Percentiles rank a stretch among this genome's conserved stretches.
These are phyloP conservation scores for Galerina sulciceps DNA, from an alignment of 768 basidiomycete genomes.

Conservation along the genomic window DNA sequence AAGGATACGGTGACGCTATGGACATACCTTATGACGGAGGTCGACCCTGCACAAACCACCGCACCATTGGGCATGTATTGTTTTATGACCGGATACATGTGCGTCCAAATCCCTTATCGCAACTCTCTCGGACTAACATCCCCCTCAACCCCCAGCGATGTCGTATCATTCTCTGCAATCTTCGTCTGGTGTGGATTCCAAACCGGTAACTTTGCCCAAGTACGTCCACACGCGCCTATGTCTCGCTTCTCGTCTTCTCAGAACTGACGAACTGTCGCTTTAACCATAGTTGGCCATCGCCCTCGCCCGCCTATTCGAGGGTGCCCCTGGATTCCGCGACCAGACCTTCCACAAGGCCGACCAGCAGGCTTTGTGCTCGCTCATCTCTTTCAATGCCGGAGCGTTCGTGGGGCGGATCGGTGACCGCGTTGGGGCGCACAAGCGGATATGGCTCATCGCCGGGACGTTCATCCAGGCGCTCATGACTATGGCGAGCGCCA, in stretches of 20 bases:
- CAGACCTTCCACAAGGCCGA: slow-evolving; percentile 77
- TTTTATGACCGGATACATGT: slow-evolving; percentile 85
- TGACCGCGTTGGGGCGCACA: slow-evolving; percentile 76
- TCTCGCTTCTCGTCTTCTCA: neutral
- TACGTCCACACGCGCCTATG: slow-evolving; percentile 26
- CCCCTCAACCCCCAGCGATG: slow-evolving; percentile 49
- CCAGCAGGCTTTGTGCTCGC: slow-evolving; percentile 81
- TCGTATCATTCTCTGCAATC: slow-evolving; percentile 75
- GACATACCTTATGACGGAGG: slow-evolving; percentile 46
- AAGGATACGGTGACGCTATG: slow-evolving; percentile 34
- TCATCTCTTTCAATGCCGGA: slow-evolving; percentile 77
- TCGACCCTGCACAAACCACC: slow-evolving; percentile 54
- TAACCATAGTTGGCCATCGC: slow-evolving; percentile 70
- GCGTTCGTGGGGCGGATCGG: slow-evolving; percentile 84
- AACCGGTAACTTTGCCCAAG: slow-evolving; percentile 77
- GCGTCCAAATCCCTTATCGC: slow-evolving; percentile 8
- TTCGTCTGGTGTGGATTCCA: slow-evolving; percentile 90
- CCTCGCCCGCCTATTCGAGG: slow-evolving; percentile 77
- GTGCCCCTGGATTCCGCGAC: slow-evolving; percentile 49
- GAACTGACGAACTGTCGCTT: neutral
- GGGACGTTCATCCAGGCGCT: slow-evolving; percentile 78
- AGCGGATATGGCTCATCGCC: slow-evolving; percentile 72
- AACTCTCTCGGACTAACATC: neutral
- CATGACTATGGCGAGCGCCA: slow-evolving; percentile 73
- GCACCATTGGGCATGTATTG: slow-evolving; percentile 66